phyloP scores from a whole-genome alignment of 1,139 yeast species.

The Wickerhamomyces sp. region DNA sequence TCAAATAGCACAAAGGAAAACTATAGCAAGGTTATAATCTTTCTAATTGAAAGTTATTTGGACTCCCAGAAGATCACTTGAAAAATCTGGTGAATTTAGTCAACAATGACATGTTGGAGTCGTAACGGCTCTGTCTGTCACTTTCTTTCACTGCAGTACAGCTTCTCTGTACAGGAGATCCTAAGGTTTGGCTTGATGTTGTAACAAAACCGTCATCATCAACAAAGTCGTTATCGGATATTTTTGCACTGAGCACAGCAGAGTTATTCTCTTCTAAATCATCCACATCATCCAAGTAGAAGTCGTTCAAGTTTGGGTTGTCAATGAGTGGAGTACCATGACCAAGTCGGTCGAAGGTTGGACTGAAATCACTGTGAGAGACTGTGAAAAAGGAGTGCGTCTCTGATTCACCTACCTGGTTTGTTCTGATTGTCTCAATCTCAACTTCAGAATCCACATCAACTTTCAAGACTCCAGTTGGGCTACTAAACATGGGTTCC shows the following conservation, averaged over 20 bases:
- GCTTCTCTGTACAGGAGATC: constrained; percentile 1
- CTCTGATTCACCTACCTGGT: constrained; percentile 5
- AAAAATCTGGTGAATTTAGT: constrained; percentile 20
- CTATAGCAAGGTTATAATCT: no score
- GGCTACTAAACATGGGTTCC: no score
- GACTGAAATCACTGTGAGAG: constrained; percentile 11
- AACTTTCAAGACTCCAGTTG: neutral
- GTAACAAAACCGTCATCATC: no score
- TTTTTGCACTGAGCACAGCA: constrained; percentile 4
- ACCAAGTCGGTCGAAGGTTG: constrained; percentile 1
- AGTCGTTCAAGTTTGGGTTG: constrained; percentile 4
- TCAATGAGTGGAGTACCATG: constrained; percentile 1
- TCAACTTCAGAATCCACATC: constrained; percentile 11
- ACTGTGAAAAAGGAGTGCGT: constrained; percentile 4
- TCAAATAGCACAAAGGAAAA: no score
- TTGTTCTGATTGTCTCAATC: constrained; percentile 19
- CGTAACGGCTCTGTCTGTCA: constrained; percentile 16
- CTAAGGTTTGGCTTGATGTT: constrained; percentile 1
- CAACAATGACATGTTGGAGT: constrained; percentile 21
- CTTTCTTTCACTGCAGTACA: constrained; percentile 12
- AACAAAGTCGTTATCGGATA: constrained; percentile 14
- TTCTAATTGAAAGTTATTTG: no score
- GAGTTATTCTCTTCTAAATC: constrained; percentile 16
- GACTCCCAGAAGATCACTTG: no score
- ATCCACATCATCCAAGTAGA: constrained; percentile 8